phyloP scores from a whole-genome alignment of 331 rosid genomes.

The Malus hybrid region DNA sequence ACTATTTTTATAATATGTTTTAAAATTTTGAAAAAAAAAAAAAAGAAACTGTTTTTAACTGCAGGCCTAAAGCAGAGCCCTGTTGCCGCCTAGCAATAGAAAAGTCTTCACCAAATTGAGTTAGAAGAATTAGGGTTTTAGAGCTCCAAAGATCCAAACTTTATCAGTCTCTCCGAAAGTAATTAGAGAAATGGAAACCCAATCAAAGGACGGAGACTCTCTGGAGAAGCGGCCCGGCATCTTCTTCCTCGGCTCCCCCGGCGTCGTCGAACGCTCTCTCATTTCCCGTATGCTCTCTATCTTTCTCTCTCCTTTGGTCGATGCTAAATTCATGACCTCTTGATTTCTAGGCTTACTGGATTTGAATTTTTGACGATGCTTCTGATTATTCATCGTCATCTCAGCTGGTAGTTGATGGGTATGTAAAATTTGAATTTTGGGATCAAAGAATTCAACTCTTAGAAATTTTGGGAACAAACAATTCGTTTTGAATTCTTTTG shows the following conservation, averaged over 20 bases:
- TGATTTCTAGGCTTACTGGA: constrained; percentile 50
- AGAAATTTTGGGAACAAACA: neutral
- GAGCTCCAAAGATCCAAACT: no score
- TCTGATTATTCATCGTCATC: constrained; percentile 42
- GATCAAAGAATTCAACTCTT: neutral
- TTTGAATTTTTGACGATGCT: constrained; percentile 50
- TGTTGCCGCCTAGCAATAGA: no score
- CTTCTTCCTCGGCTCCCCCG: constrained; percentile 60
- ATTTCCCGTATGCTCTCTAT: constrained; percentile 43
- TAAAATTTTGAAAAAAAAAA: no score
- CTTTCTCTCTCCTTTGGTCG: neutral
- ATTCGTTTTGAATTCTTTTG: neutral
- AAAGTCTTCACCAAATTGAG: no score
- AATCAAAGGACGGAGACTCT: no score
- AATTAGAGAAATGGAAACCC: neutral
- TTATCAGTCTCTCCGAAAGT: no score
- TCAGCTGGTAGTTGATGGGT: constrained; percentile 61
- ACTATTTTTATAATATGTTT: no score
- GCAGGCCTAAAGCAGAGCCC: neutral
- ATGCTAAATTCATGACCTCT: neutral
- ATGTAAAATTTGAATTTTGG: neutral
- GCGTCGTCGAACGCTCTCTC: constrained; percentile 78
- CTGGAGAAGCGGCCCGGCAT: constrained; percentile 56
- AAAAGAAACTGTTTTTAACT: no score
- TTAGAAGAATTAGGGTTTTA: no score